These are phyloP conservation scores for Ophiostoma tasmaniense DNA, from an alignment of 2,329 filamentous ascomycete species.

Conservation along the genomic window DNA sequence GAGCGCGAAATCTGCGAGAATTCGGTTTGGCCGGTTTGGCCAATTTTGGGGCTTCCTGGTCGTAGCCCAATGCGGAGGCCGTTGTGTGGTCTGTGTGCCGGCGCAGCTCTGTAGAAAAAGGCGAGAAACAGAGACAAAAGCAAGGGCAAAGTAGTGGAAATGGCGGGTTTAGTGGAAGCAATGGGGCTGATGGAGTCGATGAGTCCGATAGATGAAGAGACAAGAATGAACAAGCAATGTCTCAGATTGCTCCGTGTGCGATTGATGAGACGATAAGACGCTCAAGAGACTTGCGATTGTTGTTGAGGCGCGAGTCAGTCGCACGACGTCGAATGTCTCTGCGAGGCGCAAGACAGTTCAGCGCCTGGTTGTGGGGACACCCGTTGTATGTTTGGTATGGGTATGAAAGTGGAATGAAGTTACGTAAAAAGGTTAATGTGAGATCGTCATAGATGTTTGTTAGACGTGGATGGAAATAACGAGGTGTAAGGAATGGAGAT, in stretches of 20 bases:
- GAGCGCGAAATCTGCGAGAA: neutral
- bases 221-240: neutral
- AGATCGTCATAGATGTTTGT: neutral
- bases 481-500: neutral
- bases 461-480: neutral
- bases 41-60: neutral
- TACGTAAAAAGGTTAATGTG: neutral
- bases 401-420: neutral
- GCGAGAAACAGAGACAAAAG: neutral
- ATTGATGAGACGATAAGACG: neutral
- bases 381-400: neutral
- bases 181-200: neutral
- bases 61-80: neutral
- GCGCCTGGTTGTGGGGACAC: neutral
- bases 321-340: neutral
- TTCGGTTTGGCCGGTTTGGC: neutral
- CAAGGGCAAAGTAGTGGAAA: neutral
- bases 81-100: constrained; percentile 3
- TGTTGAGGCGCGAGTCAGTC: neutral
- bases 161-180: neutral
- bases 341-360: neutral
- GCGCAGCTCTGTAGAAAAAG: neutral
- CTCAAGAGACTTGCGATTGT: neutral
- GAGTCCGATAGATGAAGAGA: neutral
- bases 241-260: neutral